phyloP scores from a whole-genome alignment of 495 filamentous ascomycete genomes.

The Aspergillus nanangensis region DNA sequence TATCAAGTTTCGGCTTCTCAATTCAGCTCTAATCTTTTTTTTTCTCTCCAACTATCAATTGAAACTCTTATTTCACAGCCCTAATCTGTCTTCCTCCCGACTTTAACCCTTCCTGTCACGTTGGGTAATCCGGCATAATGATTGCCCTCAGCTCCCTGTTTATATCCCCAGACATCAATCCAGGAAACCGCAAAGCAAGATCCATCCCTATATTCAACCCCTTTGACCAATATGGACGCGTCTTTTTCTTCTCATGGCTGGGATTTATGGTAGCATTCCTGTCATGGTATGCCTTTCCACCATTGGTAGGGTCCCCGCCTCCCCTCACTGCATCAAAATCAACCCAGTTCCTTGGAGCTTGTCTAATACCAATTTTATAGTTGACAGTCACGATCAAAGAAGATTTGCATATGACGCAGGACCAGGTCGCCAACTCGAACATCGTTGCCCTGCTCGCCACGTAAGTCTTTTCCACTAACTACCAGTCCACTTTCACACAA shows the following conservation, averaged over 20 bases:
- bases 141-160: slow-evolving; percentile 23
- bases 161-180: slow-evolving; percentile 54
- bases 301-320: slow-evolving; percentile 53
- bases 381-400: slow-evolving; percentile 70
- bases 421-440: slow-evolving; percentile 86
- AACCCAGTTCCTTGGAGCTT: background rate
- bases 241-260: slow-evolving; percentile 92
- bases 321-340: background rate
- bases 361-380: slow-evolving; percentile 34
- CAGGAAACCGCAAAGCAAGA: slow-evolving; percentile 72
- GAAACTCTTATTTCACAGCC: too few relatives aligned
- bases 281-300: slow-evolving; percentile 83
- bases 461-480: slow-evolving; percentile 42
- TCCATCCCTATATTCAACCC: slow-evolving; percentile 81
- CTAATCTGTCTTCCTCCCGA: background rate
- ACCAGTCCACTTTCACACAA: background rate
- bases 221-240: slow-evolving; percentile 75
- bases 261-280: slow-evolving; percentile 96
- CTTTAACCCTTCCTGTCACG: background rate
- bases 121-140: slow-evolving; percentile 7
- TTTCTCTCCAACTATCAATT: too few relatives aligned
- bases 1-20: too few relatives aligned
- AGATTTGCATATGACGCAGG: slow-evolving; percentile 66
- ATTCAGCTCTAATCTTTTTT: too few relatives aligned
- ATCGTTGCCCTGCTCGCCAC: slow-evolving; percentile 84